phyloP scores from a whole-genome alignment of 306 rosid genomes.

The Trifolium fragiferum region DNA sequence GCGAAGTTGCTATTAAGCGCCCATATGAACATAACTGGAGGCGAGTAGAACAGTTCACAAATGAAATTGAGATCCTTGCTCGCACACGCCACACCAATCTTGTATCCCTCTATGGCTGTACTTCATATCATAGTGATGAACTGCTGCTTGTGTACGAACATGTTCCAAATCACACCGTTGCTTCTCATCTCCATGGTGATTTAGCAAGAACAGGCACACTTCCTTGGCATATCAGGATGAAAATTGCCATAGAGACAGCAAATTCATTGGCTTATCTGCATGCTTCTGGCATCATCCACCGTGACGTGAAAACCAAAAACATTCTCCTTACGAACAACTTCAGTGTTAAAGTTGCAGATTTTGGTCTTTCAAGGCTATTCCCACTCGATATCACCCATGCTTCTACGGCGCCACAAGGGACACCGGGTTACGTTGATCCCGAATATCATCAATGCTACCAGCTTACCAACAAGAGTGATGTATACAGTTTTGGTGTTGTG shows the following conservation, averaged over 20 bases:
- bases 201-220: slow-evolving; percentile 36
- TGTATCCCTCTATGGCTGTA: slow-evolving; percentile 78
- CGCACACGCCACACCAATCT: slow-evolving; percentile 65
- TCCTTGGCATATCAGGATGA: slow-evolving; percentile 52
- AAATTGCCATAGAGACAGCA: slow-evolving; percentile 74
- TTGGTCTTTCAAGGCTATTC: slow-evolving; percentile 52
- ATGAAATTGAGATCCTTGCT: slow-evolving; percentile 61
- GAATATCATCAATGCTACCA: slow-evolving; percentile 37
- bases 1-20: slow-evolving; percentile 61
- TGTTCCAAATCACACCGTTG: slow-evolving; percentile 67
- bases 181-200: slow-evolving; percentile 69
- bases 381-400: slow-evolving; percentile 43
- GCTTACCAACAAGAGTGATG: slow-evolving; percentile 53
- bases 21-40: slow-evolving; percentile 61
- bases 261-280: slow-evolving; percentile 73
- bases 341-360: slow-evolving; percentile 47
- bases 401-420: slow-evolving; percentile 54
- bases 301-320: slow-evolving; percentile 73
- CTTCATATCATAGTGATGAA: slow-evolving; percentile 61
- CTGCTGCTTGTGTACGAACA: slow-evolving; percentile 65
- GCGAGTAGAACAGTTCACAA: slow-evolving; percentile 51
- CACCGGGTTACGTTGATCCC: slow-evolving; percentile 49
- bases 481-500: slow-evolving; percentile 54
- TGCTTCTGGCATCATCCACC: slow-evolving; percentile 70
- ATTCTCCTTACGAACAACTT: slow-evolving; percentile 43